Base-by-base conservation (phyloP, 164 flowering plant genomes). In the Umbellularia californica region DNA sequence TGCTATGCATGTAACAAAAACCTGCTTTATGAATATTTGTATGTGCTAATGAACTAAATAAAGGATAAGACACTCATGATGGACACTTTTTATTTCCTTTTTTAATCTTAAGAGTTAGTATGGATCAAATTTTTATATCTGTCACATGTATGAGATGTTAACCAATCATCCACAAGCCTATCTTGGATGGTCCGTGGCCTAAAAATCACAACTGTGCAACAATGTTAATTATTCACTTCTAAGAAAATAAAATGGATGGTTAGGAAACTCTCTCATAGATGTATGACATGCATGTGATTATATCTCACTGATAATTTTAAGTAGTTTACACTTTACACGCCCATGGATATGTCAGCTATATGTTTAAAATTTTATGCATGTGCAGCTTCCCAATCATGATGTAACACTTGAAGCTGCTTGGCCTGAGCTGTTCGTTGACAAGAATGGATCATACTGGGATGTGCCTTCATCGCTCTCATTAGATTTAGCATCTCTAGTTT, bases 351-450 rank as follows among this genome's bases (percentile, higher is more conserved):
- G 30, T 64, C 13, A 27, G 20, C 30, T 65, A 33, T 13, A 22
- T 63, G 65, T 47, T 74, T 62, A 70, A 69, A 60, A 24, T 74
- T 68, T 58, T 27, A 33, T 75, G 77, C 74, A 50, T 69, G 50
- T 85, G 75, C 93, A 94, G 98, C 89, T 92, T 75, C 89, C 89
- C 72, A 3, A 79, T 33, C 98, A 94, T 83, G 94, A 92, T 84
- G 69, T 94, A 73, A 87, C 90, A 9, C 55, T 94, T 47, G 93
- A 94, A 80, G 98, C 98, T 25, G 95, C 92, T 55, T 90, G 93
- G 93, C 97, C 98, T 69, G 92, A 90, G 82, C 83, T 94, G 41
- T 94, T 87, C 66, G 72, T 94, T 50, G 96, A 92, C 80, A 82
- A 77, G 62, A 87, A 90, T 70, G 97, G 95, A 75, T 65, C 79